Evolutionary conservation across 352 stramenopile genomes (phyloP).

Genomic region (Globisporangium irregulare): DNA sequence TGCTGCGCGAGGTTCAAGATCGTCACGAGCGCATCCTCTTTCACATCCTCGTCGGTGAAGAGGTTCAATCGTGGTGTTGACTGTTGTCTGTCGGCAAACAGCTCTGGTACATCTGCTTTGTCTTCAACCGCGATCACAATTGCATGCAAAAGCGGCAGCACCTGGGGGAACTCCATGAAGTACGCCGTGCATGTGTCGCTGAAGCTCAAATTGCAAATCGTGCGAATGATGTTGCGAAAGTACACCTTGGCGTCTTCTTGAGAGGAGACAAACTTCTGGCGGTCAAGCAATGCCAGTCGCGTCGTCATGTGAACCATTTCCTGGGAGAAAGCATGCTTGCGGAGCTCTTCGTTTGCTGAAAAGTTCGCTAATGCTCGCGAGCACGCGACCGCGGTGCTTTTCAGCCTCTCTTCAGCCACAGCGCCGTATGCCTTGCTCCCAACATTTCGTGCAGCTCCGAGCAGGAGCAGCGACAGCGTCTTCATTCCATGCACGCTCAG

Average conservation of each 20-base stretch:
- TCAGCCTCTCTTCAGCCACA: slow-evolving; percentile 39
- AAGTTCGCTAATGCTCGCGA: slow-evolving; percentile 67
- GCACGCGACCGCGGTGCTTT: slow-evolving; percentile 40
- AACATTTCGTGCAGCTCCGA: slow-evolving; percentile 42
- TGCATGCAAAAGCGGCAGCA: slow-evolving; percentile 48
- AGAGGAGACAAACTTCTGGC: slow-evolving; percentile 22
- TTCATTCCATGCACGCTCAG: slow-evolving; percentile 53
- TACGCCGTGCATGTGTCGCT: slow-evolving; percentile 37
- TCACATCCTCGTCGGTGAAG: slow-evolving; percentile 37
- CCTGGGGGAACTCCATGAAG: slow-evolving; percentile 56
- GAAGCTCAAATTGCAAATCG: slow-evolving; percentile 67
- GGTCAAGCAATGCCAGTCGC: slow-evolving; percentile 45
- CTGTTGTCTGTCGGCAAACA: not conserved
- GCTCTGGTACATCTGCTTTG: not conserved
- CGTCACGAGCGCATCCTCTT: slow-evolving; percentile 61
- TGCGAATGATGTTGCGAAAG: slow-evolving; percentile 54
- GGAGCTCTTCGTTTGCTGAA: slow-evolving; percentile 59
- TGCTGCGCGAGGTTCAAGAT: slow-evolving; percentile 67
- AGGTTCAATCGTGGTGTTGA: not conserved
- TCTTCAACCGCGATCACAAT: slow-evolving; percentile 23
- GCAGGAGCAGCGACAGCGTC: slow-evolving; percentile 43
- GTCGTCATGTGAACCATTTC: slow-evolving; percentile 58
- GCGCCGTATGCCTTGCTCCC: slow-evolving; percentile 34
- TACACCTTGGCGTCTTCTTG: slow-evolving; percentile 29
- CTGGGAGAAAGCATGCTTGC: slow-evolving; percentile 39